Conservation (phyloP, 129 eudicot species). For the Artemisia argyi region DNA sequence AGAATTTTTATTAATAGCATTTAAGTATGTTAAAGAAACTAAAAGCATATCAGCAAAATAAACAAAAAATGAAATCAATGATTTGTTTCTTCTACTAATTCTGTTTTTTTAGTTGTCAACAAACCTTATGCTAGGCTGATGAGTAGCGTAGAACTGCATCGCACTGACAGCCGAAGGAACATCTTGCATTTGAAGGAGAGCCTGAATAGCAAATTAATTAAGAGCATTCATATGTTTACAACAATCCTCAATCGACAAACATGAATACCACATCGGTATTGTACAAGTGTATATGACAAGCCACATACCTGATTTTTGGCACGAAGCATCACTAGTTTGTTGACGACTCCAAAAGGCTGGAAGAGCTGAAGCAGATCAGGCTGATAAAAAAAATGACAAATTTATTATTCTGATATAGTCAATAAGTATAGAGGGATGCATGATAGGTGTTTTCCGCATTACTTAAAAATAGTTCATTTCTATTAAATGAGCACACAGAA, state of each 20-base stretch:
- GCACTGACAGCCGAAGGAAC: slow-evolving; percentile 85
- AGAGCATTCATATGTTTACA: slow-evolving; percentile 1
- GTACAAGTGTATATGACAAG: not conserved
- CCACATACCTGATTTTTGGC: slow-evolving; percentile 87
- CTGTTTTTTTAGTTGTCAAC: slow-evolving; percentile 11
- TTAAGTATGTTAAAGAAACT: not conserved
- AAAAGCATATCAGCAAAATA: not conserved
- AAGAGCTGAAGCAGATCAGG: slow-evolving; percentile 94
- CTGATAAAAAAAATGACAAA: slow-evolving; percentile 34
- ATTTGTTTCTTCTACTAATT: not conserved
- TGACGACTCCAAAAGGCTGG: slow-evolving; percentile 93
- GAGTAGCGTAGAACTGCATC: slow-evolving; percentile 80
- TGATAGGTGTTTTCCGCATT: too few species aligned
- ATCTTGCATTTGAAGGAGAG: slow-evolving; percentile 98
- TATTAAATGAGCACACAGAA: too few species aligned
- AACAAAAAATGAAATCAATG: not conserved
- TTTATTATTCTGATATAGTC: not conserved
- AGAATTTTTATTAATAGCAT: not conserved
- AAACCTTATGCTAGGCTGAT: slow-evolving; percentile 93
- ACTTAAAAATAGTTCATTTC: too few species aligned
- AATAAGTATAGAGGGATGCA: not conserved
- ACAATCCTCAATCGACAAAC: too few species aligned
- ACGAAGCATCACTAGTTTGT: slow-evolving; percentile 97
- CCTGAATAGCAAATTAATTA: slow-evolving; percentile 43
- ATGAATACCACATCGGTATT: too few species aligned